A percentile compares a stretch with the other conserved stretches of the same genome.
phyloP scores from a whole-genome alignment of 2,329 filamentous ascomycete genomes.

The Colletotrichum phormii region DNA sequence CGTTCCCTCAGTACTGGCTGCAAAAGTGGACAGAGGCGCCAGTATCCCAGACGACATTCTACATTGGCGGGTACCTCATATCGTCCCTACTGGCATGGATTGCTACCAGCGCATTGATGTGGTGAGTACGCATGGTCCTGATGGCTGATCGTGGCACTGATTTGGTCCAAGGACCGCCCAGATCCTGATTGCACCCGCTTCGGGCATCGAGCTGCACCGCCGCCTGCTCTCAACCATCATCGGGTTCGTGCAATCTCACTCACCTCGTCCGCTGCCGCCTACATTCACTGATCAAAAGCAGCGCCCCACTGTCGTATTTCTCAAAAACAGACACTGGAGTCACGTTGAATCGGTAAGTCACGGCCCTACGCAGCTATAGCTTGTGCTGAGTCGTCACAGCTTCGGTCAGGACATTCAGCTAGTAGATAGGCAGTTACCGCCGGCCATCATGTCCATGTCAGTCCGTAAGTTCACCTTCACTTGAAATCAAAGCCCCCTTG shows the following conservation, averaged over 20 bases:
- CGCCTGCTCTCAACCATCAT: constrained; percentile 21
- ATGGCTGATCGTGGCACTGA: neutral
- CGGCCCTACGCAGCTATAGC: rapidly evolving
- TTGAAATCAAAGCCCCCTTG: neutral
- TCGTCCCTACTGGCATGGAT: constrained; percentile 10
- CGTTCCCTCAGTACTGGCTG: constrained; percentile 30
- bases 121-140: neutral
- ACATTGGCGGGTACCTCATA: constrained; percentile 7
- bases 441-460: constrained; percentile 6
- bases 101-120: constrained; percentile 15
- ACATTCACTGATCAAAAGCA: neutral
- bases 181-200: constrained; percentile 13
- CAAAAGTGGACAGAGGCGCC: constrained; percentile 32
- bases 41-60: constrained; percentile 3
- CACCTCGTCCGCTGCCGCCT: too few species aligned
- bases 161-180: neutral
- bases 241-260: neutral
- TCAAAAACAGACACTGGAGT: constrained; percentile 39
- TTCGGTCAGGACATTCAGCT: constrained; percentile 45
- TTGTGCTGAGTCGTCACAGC: neutral
- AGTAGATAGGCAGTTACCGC: constrained; percentile 37
- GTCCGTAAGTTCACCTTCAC: neutral
- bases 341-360: constrained; percentile 33
- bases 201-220: constrained; percentile 6
- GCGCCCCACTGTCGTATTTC: constrained; percentile 38